Conservation (phyloP, 331 rosid genomes). For the Cydonia oblonga region DNA sequence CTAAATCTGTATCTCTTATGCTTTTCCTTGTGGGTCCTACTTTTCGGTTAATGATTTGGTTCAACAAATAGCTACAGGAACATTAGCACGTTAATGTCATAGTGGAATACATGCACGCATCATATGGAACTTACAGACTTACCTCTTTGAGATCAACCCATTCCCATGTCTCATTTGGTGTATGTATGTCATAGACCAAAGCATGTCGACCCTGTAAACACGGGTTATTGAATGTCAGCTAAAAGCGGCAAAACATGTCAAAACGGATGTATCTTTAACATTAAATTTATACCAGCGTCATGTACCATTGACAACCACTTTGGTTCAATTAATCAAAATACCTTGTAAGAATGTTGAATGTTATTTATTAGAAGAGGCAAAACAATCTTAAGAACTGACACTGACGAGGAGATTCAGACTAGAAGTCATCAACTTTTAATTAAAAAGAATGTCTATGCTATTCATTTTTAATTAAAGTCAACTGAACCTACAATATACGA, state of each 20-base stretch:
- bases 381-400: not conserved
- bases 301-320: not conserved
- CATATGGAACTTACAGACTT: not conserved
- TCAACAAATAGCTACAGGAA: not conserved
- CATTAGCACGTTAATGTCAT: not conserved
- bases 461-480: not conserved
- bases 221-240: not conserved
- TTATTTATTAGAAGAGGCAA: not conserved
- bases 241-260: not conserved
- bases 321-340: not conserved
- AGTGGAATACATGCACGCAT: not conserved
- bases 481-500: not conserved
- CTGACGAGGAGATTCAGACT: not conserved
- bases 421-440: not conserved
- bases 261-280: not conserved
- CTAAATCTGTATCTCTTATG: not conserved
- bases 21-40: not conserved
- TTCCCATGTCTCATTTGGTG: conserved; percentile 76
- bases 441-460: not conserved
- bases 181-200: conserved; percentile 73
- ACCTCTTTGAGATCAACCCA: conserved; percentile 98
- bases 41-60: not conserved
- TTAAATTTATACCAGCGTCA: not conserved
- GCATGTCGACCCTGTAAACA: conserved; percentile 64
- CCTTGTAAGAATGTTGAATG: not conserved